Evolutionary conservation across 2,329 filamentous ascomycete species (phyloP), one percentile per base, ranked within the genome.

Genomic region (Calonectria leucothoes): DNA sequence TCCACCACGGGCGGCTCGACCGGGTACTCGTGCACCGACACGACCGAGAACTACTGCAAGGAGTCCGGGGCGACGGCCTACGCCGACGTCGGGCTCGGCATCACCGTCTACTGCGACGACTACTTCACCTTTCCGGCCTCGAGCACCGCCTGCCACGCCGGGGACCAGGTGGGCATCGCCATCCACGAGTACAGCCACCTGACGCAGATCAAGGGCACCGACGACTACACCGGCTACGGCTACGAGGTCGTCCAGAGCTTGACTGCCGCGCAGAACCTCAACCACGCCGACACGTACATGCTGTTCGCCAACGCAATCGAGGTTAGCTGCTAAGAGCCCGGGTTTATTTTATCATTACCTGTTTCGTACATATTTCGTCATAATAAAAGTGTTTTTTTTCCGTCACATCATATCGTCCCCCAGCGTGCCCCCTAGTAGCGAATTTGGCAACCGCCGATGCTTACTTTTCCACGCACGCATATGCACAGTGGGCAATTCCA

Each of bases 121-220:
- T 91, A 88, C 83, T 93, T 91, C 85, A 88, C 81, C 11, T 86
- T 93, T 8, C 85, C 89, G 0, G 84, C 86, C 7, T 71, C 91
- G 33, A 83, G 87, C 20, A 78, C 76, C 12, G 82, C 81, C 4
- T 94, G 92, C 86, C 91, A 93, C 81, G 87, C 79, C 4, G 91
- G 93, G 83, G 92, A 93, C 81, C 89, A 92, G 83, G 90, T 90
- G 4, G 92, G 89, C 14, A 93, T 91, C 15, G 87, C 87, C n/a
- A 83, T 94, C 14, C 92, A 94, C 78, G 92, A 94, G 85, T 85
- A 87, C 74, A 92, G 91, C 14, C 92, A 94, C 79, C 74, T 88
- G 87, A 87, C n/a, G 83, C 88, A 78, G 86, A 83, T 82, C 73
- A 89, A 89, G 65, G 89, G 90, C 17, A 93, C 91, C 1, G 81